Base-by-base conservation (phyloP, 768 basidiomycete species). In the Xanthoconium purpureum region DNA sequence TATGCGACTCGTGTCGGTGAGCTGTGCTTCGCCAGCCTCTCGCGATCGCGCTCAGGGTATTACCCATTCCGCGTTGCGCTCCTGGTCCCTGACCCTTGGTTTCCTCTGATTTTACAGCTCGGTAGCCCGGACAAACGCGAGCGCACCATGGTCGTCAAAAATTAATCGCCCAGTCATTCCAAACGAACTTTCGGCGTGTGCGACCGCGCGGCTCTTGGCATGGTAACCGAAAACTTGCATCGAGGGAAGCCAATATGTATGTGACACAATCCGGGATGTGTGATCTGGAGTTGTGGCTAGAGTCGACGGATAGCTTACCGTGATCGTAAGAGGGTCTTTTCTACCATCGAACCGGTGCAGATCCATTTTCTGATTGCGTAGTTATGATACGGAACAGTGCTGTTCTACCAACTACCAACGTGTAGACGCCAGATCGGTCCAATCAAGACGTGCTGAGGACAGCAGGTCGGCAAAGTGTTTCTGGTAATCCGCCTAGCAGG, bases 141-240 rank as follows among this genome's bases (percentile, higher is more conserved):
- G 33, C 14, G 3, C 30, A 14, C 29, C 24, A 30, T 36, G 10
- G 28, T 15, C 17, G 4, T 11, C 28, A 52, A 12, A 6, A 39
- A 43, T 63, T 40, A 37, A 56, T 43, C 35, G 7, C 11, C 28
- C 20, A 14, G 33, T 20, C 14, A 18, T 46, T 43, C 28, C 10
- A 39, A 47, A 39, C 17, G 11, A 9, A 12, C 17, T 12, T 9
- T 36, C 18, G 46, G 52, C 53, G 53, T 58, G 29, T 54, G 49
- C 17, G 18, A 36, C 5, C 5, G n/a, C 38, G 24, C 61, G 59
- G 60, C 1, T 1, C 18, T 30, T 57, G 63, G 63, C 10, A 47
- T 47, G 48, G 6, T 59, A 2, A 42, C 65, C 65, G 56, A 28
- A 9, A 29, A 35, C 2, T n/a, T n/a, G 17, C 18, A 3, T 59